Conservation (phyloP, 495 filamentous ascomycete genomes). For the Talaromyces wortmannii region DNA sequence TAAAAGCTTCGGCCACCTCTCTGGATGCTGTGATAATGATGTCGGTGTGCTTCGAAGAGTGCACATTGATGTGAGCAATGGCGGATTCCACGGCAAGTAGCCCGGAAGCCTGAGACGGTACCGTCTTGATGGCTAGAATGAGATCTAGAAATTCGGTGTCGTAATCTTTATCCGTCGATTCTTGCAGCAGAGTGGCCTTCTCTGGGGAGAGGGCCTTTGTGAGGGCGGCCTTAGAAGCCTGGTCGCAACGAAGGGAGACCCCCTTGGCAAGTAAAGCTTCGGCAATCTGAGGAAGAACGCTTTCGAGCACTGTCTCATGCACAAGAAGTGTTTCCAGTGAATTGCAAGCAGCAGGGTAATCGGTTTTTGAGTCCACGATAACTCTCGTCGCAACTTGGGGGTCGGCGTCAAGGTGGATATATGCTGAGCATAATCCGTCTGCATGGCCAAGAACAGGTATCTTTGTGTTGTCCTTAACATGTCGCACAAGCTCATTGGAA, state of each 20-base stretch:
- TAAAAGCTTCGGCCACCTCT: slow-evolving; percentile 67
- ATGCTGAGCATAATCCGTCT: slow-evolving; percentile 88
- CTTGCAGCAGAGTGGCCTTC: slow-evolving; percentile 45
- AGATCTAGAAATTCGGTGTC: slow-evolving; percentile 86
- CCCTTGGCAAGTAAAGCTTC: slow-evolving; percentile 64
- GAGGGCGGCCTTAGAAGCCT: slow-evolving; percentile 55
- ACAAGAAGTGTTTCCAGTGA: slow-evolving; percentile 83
- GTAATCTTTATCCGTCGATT: slow-evolving; percentile 64
- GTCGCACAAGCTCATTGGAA: slow-evolving; percentile 86
- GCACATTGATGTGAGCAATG: slow-evolving; percentile 80
- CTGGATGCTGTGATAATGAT: slow-evolving; percentile 69
- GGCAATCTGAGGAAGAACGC: slow-evolving; percentile 65
- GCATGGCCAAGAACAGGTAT: slow-evolving; percentile 97
- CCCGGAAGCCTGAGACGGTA: slow-evolving; percentile 33
- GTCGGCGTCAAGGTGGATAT: slow-evolving; percentile 77
- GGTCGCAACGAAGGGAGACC: slow-evolving; percentile 81
- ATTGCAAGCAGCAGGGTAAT: slow-evolving; percentile 97
- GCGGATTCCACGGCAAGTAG: slow-evolving; percentile 52
- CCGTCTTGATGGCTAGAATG: slow-evolving; percentile 75
- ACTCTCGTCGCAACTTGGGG: slow-evolving; percentile 64
- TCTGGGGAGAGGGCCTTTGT: slow-evolving; percentile 19
- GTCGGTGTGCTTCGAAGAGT: slow-evolving; percentile 95
- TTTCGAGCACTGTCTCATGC: slow-evolving; percentile 61
- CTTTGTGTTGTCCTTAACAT: slow-evolving; percentile 81
- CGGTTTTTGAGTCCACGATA: slow-evolving; percentile 84